Conservation (phyloP, 805 yeast species). For the Jamesozyma hellenica region DNA sequence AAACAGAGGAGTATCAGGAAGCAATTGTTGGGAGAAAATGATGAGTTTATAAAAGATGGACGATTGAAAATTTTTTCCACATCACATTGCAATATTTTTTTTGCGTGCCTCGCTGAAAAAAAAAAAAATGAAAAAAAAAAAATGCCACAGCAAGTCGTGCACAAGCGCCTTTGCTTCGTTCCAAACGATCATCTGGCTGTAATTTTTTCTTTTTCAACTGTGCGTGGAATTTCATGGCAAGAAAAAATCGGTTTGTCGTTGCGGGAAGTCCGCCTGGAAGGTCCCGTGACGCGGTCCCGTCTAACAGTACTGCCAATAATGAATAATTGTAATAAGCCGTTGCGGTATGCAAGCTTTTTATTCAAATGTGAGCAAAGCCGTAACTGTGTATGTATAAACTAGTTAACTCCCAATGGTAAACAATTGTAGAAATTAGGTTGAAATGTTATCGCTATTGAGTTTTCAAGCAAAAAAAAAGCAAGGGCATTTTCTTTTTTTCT, state of each 20-base stretch:
- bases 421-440: too few relatives aligned
- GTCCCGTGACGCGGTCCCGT: neutral
- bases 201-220: too few relatives aligned
- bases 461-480: too few relatives aligned
- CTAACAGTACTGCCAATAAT: neutral
- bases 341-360: too few relatives aligned
- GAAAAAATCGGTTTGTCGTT: neutral
- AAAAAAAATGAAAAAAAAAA: neutral
- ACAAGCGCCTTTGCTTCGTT: neutral
- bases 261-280: neutral
- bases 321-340: too few relatives aligned
- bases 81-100: neutral
- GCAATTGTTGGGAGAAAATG: neutral
- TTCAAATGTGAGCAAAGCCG: too few relatives aligned
- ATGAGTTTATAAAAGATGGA: constrained; percentile 4
- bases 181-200: too few relatives aligned
- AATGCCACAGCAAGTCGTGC: neutral
- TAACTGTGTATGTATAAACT: too few relatives aligned
- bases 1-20: neutral
- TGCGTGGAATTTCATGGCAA: too few relatives aligned
- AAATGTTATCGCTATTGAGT: too few relatives aligned
- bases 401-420: too few relatives aligned
- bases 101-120: constrained; percentile 2
- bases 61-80: constrained; percentile 3
- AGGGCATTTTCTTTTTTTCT: too few relatives aligned